Percentiles rank a stretch among this genome's conserved stretches.
These are phyloP conservation scores for Metschnikowia dekortorum DNA, from an alignment of 805 yeast species.

Conservation along the genomic window DNA sequence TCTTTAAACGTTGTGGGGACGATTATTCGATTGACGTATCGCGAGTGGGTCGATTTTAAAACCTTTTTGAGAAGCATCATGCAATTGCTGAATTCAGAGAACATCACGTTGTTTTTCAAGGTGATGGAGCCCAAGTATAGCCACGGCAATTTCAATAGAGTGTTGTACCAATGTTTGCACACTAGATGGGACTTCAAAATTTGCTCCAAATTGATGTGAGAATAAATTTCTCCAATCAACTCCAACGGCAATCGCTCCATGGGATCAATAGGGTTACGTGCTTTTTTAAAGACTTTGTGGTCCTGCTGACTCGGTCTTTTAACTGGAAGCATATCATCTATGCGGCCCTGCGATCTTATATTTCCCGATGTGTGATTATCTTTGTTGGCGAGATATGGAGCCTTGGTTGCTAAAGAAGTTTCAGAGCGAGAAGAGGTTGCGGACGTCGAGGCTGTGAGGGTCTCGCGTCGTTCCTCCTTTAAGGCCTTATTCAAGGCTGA, in stretches of 20 bases:
- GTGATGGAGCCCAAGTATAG: conserved; percentile 21
- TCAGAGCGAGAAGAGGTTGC: background rate
- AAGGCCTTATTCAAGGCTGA: conserved; percentile 19
- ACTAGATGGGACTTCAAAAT: conserved; percentile 31
- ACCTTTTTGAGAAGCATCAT: conserved; percentile 25
- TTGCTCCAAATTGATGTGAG: conserved; percentile 17
- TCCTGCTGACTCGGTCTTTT: conserved; percentile 10
- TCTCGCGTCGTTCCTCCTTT: conserved; percentile 12
- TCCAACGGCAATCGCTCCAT: conserved; percentile 28
- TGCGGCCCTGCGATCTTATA: conserved; percentile 1
- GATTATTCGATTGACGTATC: conserved; percentile 19
- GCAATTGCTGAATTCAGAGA: conserved; percentile 29
- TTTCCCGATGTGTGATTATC: background rate
- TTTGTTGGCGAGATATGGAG: background rate
- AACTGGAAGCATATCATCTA: conserved; percentile 20
- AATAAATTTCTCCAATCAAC: conserved; percentile 25
- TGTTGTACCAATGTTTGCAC: conserved; percentile 29
- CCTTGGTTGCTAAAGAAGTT: background rate
- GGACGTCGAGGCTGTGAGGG: background rate
- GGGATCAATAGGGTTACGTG: conserved; percentile 20
- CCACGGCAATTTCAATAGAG: conserved; percentile 23
- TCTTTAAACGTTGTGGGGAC: conserved; percentile 20
- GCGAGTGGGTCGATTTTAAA: conserved; percentile 13
- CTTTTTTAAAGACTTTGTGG: background rate
- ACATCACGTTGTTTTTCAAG: conserved; percentile 24